phyloP scores from a whole-genome alignment of 176 grass and related monocot genomes.

The barley (Hordeum vulgare) region MorexV3_pseudomolecules_assembly NC_058522.1:23028581-23029080 shows the following conservation, averaged over 20 bases:
- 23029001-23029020: not conserved
- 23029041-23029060: not conserved
- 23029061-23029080: not conserved
- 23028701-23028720: not conserved
- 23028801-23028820: too few species aligned
- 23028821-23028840: too few species aligned
- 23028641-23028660: not conserved
- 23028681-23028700: not conserved
- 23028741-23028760: too few species aligned
- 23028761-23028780: too few species aligned
- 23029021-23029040: constrained; percentile 10
- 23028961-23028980: not conserved
- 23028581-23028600: not conserved
- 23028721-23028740: too few species aligned
- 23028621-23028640: not conserved
- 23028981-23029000: not conserved
- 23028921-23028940: not conserved
- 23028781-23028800: too few species aligned
- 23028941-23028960: not conserved
- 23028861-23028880: too few species aligned
- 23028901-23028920: not conserved
- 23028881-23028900: not conserved
- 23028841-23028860: too few species aligned
- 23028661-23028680: not conserved
- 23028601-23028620: not conserved